Evolutionary conservation across 768 basidiomycete genomes (phyloP), one percentile per base, ranked within the genome.

Genomic region (Austroboletus eburneus): DNA sequence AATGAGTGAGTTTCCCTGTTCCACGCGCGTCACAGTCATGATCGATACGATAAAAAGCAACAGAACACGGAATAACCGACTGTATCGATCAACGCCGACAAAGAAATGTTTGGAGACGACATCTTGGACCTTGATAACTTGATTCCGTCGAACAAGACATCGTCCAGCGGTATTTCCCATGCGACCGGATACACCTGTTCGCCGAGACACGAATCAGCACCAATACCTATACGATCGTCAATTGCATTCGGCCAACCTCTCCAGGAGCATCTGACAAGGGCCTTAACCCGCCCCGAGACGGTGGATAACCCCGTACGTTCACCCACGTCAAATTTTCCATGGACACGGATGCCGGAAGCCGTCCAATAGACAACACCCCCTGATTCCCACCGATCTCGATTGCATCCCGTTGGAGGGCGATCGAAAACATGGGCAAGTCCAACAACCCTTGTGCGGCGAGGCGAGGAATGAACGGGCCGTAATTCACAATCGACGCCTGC

Each of bases 111-210:
- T 0, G 76, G 53, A 1, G 76, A 58, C 1, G 77, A 71, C 9
- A 81, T 59, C 12, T 63, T 67, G 3, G 86, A 87, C 29, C 70
- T 72, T 5, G 79, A 74, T n/a, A 89, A 67, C 53, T 68, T 71
- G 49, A 72, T 57, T 12, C 82, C 85, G 52, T 89, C 83, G 27
- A 91, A 72, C 59, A 72, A 89, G 5, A 89, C 82, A 46, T 80
- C 80, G 43, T 87, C 86, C 7, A 90, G 48, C 22, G 76, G 71
- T 6, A 87, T 68, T 61, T 90, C 87, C 87, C 87, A 89, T 10
- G 80, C 72, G 22, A 83, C 69, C 1, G 81, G 79, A 59, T 83
- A 83, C 12, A 65, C 62, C 81, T 81, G 53, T 16, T 12, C 41
- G 41, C 42, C 9, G 24, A 25, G 1, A 47, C 9, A 23, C 12